Evolutionary conservation across 495 filamentous ascomycete species (phyloP).

Genomic region (Jackrogersella minutella): DNA sequence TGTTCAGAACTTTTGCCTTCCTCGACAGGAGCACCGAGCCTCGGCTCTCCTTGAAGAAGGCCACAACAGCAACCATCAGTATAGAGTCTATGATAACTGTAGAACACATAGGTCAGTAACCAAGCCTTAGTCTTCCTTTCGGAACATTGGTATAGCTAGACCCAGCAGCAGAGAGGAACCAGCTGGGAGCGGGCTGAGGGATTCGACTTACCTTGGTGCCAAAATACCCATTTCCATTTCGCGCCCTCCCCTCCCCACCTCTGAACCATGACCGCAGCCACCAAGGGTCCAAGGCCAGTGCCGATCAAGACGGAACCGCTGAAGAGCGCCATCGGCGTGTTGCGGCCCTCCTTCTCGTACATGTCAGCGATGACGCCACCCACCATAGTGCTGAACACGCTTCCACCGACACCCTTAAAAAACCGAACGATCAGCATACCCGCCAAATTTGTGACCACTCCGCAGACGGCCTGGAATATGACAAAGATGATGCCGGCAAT

Average conservation of each 20-base stretch:
- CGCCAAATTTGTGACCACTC: conserved; percentile 71
- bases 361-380: conserved; percentile 92
- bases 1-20: conserved; percentile 77
- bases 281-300: conserved; percentile 81
- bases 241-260: conserved; percentile 44
- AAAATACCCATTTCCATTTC: conserved; percentile 87
- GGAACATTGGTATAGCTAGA: neutral
- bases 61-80: conserved; percentile 66
- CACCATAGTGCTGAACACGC: conserved; percentile 90
- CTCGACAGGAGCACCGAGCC: conserved; percentile 81
- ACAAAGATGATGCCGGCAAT: conserved; percentile 71
- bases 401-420: conserved; percentile 75
- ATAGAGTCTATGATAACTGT: conserved; percentile 69
- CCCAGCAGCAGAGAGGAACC: neutral
- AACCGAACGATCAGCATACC: conserved; percentile 83
- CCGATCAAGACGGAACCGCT: conserved; percentile 78
- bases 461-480: conserved; percentile 77
- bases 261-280: conserved; percentile 74
- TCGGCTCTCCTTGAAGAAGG: conserved; percentile 83
- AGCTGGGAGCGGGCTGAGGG: neutral
- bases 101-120: conserved; percentile 1
- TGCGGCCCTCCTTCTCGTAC: conserved; percentile 79
- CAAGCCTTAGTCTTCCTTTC: neutral
- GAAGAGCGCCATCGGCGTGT: conserved; percentile 91
- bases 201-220: conserved; percentile 35